These are phyloP conservation scores for Cladobotryum mycophilum DNA, from an alignment of 2,329 filamentous ascomycete species.

Conservation along the genomic window DNA sequence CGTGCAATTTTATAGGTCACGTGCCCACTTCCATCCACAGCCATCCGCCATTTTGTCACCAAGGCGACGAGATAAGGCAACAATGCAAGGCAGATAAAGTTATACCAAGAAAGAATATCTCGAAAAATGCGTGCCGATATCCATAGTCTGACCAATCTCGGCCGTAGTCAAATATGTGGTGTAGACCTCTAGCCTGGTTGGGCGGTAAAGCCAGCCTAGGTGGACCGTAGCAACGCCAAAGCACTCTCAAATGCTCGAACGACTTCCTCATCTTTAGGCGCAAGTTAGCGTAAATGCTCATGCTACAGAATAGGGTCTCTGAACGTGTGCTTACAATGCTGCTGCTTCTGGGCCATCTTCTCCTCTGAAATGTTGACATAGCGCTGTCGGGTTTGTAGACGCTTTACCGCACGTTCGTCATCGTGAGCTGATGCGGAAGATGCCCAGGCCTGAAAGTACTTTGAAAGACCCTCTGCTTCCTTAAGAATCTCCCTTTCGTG, in stretches of 20 bases:
- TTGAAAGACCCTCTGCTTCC: slow-evolving; percentile 62
- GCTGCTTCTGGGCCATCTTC: slow-evolving; percentile 64
- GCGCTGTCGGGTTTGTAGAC: slow-evolving; percentile 71
- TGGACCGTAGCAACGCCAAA: slow-evolving; percentile 44
- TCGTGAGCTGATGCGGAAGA: slow-evolving; percentile 66
- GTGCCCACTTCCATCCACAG: neutral
- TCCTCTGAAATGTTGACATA: slow-evolving; percentile 71
- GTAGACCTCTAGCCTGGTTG: too few species aligned
- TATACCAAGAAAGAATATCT: too few species aligned
- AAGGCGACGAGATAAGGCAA: too few species aligned
- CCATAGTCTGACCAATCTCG: too few species aligned
- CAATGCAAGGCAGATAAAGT: too few species aligned
- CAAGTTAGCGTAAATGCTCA: slow-evolving; percentile 14
- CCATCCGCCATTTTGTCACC: neutral
- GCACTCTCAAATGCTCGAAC: slow-evolving; percentile 58
- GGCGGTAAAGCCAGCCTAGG: slow-evolving; percentile 13
- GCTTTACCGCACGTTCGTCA: slow-evolving; percentile 68
- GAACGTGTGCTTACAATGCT: slow-evolving; percentile 60
- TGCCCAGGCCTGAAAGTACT: slow-evolving; percentile 78
- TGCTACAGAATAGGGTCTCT: neutral
- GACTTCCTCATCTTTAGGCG: slow-evolving; percentile 41
- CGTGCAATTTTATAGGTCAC: neutral
- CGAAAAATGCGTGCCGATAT: too few species aligned
- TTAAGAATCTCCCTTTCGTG: slow-evolving; percentile 60
- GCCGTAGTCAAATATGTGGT: too few species aligned